Evolutionary conservation across 2,329 filamentous ascomycete species (phyloP).

Genomic region (Phyllosticta citrichinensis): DNA sequence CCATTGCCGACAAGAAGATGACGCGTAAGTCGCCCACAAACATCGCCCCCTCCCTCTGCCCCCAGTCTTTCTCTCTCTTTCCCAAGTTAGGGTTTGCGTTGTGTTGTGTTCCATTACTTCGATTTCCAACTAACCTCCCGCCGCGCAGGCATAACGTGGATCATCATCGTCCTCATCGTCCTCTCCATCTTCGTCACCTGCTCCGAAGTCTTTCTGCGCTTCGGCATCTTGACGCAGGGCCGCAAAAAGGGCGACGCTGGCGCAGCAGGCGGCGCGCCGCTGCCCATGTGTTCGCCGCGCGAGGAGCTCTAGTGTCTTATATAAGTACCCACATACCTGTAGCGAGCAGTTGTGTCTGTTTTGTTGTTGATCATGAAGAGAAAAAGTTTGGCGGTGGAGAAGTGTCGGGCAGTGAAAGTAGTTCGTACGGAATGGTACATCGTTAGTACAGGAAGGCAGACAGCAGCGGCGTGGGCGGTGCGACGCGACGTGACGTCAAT

Average conservation of each 20-base stretch:
- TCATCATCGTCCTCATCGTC: conserved; percentile 88
- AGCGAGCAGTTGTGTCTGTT: too few relatives aligned
- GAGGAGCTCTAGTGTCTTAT: neutral
- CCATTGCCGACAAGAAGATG: conserved; percentile 90
- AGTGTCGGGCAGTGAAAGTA: too few relatives aligned
- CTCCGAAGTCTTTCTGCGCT: conserved; percentile 78
- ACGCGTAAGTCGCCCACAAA: conserved; percentile 42
- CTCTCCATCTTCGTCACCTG: conserved; percentile 86
- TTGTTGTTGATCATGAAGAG: too few relatives aligned
- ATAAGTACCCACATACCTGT: too few relatives aligned
- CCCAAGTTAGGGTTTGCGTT: neutral
- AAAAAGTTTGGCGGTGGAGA: too few relatives aligned
- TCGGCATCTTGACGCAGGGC: conserved; percentile 33
- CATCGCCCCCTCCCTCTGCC: too few relatives aligned
- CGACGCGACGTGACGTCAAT: too few relatives aligned
- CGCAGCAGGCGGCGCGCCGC: neutral
- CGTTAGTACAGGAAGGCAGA: too few relatives aligned
- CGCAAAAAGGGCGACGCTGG: neutral
- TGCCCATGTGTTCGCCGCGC: conserved; percentile 6
- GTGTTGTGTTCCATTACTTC: neutral
- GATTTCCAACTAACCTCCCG: neutral
- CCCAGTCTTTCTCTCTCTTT: too few relatives aligned
- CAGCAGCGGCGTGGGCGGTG: too few relatives aligned
- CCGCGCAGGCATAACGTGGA: conserved; percentile 71
- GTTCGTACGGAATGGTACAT: too few relatives aligned